Base-by-base conservation (phyloP, 1,284 basidiomycete genomes). In the Rhodotorula mucilaginosa region DNA sequence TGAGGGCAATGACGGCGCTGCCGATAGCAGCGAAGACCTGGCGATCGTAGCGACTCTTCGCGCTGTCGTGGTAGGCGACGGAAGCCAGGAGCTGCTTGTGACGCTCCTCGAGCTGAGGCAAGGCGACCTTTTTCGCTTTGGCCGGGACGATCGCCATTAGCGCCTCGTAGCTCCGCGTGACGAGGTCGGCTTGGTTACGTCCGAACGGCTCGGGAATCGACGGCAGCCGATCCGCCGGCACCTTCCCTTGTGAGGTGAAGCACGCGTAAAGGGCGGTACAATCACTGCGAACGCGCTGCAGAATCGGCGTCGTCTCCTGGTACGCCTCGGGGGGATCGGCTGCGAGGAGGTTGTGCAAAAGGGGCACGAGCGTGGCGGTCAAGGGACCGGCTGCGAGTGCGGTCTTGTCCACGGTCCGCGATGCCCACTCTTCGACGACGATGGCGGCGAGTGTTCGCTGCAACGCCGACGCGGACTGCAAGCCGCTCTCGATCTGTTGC, bases 341-440 rank as follows among this genome's bases (percentile, higher is more conserved):
- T n/a, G 69, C 92, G 48, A 98, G 86, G 83, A 89, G 89, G 13
- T 82, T 79, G 34, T 90, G 88, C 77, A 86, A 87, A 29, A 82
- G 75, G 63, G 88, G 88, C 63, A 96, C 58, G 21, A 72, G 61
- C 70, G 67, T 1, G 68, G 48, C 46, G 65, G 65, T 83, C 67
- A 89, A 3, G 70, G 48, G 31, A 70, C 67, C 4, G 49, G 59
- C 19, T 67, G 47, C 54, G 63, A 68, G 59, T 60, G 69, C 34
- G 44, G 74, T 26, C 44, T 34, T 48, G 64, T 26, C 34, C 44
- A 15, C 23, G 47, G 12, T 12, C 5, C 34, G 19, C n/a, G 49
- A 76, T 0, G 94, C 92, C 97, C 96, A 99, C 83, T 98, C 93
- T 80, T 97, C 93, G 2, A 94, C 83, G 75, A 98, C 86, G 49